Evolutionary conservation across 257 asterid genomes (phyloP), one percentile per base, ranked within the genome.

Genomic region (Solanum boliviense): DNA sequence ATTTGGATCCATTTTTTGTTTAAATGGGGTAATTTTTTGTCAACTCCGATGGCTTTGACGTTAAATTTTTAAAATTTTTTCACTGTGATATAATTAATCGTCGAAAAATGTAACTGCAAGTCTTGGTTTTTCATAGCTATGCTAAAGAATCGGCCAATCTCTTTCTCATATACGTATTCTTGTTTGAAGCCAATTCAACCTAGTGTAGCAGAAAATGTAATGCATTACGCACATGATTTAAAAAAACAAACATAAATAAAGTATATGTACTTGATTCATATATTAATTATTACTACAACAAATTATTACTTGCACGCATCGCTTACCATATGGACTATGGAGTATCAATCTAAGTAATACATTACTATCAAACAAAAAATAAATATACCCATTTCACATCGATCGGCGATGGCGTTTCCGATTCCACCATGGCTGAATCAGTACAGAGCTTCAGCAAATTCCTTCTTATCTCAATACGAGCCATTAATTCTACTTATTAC

Each of bases 401-500:
- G 72, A 87, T 88, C 86, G 84, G 41, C 86, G 62, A 96, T 95
- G 99, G 95, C 89, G 83, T 85, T 89, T 21, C 85, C 89, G 34
- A 88, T 78, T 86, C 89, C n/a, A 81, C 84, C 90, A 32, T 87
- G 87, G 88, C 88, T 94, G 74, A 87, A 89, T 89, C 94, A 84
- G 29, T 87, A 91, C 88, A 91, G 98, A 93, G 96, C 88, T 92
- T 89, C 91, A 31, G 91, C 91, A 35, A 95, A 97, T 91, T 92
- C 95, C 8, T 87, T 70, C 73, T 87, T 97, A 65, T 94, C 98
- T 15, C 87, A 91, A 72, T 92, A 88, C 89, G 98, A 97, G 67
- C 99, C 99, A 29, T 88, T 97, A 65, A 88, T 89, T 81, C 92
- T 97, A 32, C 56, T 95, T 27, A 35, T 92, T 13, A 34, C 87